These are phyloP conservation scores for Globisporangium ultimum DNA, from an alignment of 352 stramenopile species.

Conservation along the genomic window DNA sequence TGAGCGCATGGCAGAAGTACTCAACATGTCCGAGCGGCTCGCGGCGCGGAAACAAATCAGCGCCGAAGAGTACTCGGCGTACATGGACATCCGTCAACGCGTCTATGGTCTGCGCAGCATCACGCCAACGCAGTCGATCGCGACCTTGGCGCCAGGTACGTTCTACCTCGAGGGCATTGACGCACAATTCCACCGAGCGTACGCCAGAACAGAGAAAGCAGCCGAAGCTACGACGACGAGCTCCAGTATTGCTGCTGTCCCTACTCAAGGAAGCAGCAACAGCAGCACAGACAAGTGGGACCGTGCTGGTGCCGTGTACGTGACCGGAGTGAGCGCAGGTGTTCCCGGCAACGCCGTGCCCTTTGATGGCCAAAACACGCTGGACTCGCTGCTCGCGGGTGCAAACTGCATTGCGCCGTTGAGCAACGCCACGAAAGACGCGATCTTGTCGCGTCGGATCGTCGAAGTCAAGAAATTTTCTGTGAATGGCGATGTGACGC, in stretches of 20 bases:
- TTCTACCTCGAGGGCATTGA: slow-evolving; percentile 94
- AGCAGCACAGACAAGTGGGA: slow-evolving; percentile 18
- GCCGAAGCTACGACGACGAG: neutral
- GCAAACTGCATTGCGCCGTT: slow-evolving; percentile 90
- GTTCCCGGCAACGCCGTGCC: slow-evolving; percentile 73
- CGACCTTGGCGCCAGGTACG: slow-evolving; percentile 67
- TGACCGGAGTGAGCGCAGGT: slow-evolving; percentile 90
- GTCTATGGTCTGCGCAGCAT: slow-evolving; percentile 72
- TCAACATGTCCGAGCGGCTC: slow-evolving; percentile 87
- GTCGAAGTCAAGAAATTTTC: slow-evolving; percentile 73
- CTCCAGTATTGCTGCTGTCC: slow-evolving; percentile 16
- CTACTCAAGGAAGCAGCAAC: slow-evolving; percentile 32
- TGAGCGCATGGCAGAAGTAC: slow-evolving; percentile 74
- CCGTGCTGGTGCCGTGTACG: slow-evolving; percentile 67
- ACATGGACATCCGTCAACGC: slow-evolving; percentile 88
- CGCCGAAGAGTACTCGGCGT: slow-evolving; percentile 88
- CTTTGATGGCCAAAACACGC: slow-evolving; percentile 78
- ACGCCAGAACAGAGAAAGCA: slow-evolving; percentile 54
- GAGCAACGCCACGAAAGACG: slow-evolving; percentile 53
- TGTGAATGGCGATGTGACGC: slow-evolving; percentile 39
- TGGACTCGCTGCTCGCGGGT: slow-evolving; percentile 87
- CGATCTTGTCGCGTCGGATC: slow-evolving; percentile 93
- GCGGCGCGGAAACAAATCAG: slow-evolving; percentile 73
- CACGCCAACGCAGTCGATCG: slow-evolving; percentile 66
- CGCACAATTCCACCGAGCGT: slow-evolving; percentile 84